Conservation (phyloP, 2,329 filamentous ascomycete species). For the Myriosclerotinia scirpicola region DNA sequence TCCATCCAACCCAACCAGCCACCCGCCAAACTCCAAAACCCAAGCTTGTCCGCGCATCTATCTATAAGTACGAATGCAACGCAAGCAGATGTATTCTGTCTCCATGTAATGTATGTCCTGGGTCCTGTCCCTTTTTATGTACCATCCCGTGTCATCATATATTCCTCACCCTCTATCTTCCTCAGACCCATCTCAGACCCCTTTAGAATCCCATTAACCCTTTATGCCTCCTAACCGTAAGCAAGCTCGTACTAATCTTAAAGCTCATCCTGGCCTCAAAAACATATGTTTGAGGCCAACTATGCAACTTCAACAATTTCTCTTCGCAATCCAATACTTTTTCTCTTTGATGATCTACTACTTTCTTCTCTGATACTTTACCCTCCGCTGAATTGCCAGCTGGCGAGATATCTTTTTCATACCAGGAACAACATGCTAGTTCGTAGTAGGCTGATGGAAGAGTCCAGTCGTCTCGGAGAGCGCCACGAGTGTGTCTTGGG, state of each 20-base stretch:
- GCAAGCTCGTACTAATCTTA: constrained; percentile 46
- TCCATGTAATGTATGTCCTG: neutral
- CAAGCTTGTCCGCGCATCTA: neutral
- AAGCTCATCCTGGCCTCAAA: constrained; percentile 74
- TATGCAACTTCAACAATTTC: constrained; percentile 65
- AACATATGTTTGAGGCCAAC: constrained; percentile 71
- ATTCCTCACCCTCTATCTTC: neutral
- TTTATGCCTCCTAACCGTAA: constrained; percentile 36
- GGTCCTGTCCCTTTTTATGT: neutral
- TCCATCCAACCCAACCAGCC: neutral
- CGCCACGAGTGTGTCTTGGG: constrained; percentile 53
- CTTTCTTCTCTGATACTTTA: constrained; percentile 60
- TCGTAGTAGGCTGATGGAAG: constrained; percentile 81
- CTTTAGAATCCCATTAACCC: constrained; percentile 30
- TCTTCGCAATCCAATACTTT: constrained; percentile 61
- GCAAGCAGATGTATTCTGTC: no score
- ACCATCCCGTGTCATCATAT: no score
- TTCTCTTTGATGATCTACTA: constrained; percentile 56
- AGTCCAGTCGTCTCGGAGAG: constrained; percentile 67
- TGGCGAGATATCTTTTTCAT: constrained; percentile 50
- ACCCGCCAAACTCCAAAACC: neutral
- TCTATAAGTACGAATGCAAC: neutral
- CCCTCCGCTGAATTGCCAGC: constrained; percentile 47
- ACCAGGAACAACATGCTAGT: constrained; percentile 79
- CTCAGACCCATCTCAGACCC: no score